Base-by-base conservation (phyloP, 2,329 filamentous ascomycete genomes). In the Amylocarpus encephaloides region DNA sequence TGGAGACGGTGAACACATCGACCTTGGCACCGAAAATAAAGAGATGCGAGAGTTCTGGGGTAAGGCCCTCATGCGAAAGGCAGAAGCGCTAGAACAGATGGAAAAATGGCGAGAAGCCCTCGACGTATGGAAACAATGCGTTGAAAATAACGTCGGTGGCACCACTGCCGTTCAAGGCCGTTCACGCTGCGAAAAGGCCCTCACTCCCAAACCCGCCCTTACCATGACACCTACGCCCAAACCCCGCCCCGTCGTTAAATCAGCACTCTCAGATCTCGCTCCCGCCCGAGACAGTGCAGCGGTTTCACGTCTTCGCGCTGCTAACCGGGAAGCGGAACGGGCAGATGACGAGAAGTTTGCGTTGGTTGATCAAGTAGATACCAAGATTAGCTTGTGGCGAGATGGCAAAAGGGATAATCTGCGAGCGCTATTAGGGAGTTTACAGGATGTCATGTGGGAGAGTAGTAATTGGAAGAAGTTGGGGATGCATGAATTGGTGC, bases 401-500 rank as follows among this genome's bases (percentile, higher is more conserved):
- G 86, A 88, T 47, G 91, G 91, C 2, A 97, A 97, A 71, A 78
- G 88, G 49, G 92, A 96, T 57, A 98, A 98, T 66, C 69, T 98
- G 42, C 82, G 93, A 6, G 93, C 92, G 0, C 72, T 98, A 44
- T 71, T 98, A 34, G 87, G 86, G 2, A 95, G 89, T 62, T 68
- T 98, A 60, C 92, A 98, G 64, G 79, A 77, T 35, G 90, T 98
- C 26, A 76, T 98, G 26, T 98, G 93, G 93, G 83, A 88, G 56
- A 85, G 84, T 38, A 88, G 89, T 55, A 90, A 89, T 3, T 98
- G 93, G 93, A 96, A 95, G 74, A 95, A 94, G 73, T 85, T 97
- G 50, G 90, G 89, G 30, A 82, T 98, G 81, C 85, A 91, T 57
- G 93, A 98, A 71, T 70, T 98, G 60, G 86, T 98, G 46, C 79